Conservation (phyloP, 2,329 filamentous ascomycete species). For the Bipolaris victoriae region DNA sequence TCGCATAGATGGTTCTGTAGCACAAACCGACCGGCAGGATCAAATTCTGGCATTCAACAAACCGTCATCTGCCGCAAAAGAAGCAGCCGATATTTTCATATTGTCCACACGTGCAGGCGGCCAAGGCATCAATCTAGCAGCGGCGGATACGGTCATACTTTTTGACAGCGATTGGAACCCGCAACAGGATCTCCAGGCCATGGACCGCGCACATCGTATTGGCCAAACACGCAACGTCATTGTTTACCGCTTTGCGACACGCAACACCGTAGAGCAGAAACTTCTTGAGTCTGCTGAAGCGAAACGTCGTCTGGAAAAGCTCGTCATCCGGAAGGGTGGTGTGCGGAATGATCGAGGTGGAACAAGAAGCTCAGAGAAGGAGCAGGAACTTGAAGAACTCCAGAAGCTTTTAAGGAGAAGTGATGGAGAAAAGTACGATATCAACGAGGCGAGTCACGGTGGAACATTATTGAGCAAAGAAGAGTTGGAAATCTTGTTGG, state of each 20-base stretch:
- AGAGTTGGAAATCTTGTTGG: conserved; percentile 79
- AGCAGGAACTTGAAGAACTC: conserved; percentile 57
- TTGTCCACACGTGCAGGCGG: conserved; percentile 91
- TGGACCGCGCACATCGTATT: conserved; percentile 93
- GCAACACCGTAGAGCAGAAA: conserved; percentile 88
- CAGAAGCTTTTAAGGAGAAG: conserved; percentile 60
- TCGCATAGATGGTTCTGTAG: conserved; percentile 87
- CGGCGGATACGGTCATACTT: conserved; percentile 89
- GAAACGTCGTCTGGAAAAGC: conserved; percentile 88
- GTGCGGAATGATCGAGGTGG: conserved; percentile 65
- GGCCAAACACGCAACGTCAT: conserved; percentile 92
- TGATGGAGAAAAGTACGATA: conserved; percentile 71
- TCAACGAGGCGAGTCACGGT: conserved; percentile 58
- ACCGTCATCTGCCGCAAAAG: conserved; percentile 27
- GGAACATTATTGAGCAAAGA: conserved; percentile 73
- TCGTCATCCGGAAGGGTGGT: conserved; percentile 90
- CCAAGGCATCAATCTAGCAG: conserved; percentile 91
- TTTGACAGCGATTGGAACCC: conserved; percentile 96
- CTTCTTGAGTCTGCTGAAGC: conserved; percentile 86
- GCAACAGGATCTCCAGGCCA: conserved; percentile 94
- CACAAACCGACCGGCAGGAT: conserved; percentile 64
- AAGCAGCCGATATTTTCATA: conserved; percentile 73
- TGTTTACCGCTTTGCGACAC: conserved; percentile 91
- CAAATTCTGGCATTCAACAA: conserved; percentile 60
- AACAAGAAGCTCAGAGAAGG: conserved; percentile 52